Percentiles rank a stretch among this genome's conserved stretches.
phyloP scores from a whole-genome alignment of 306 rosid species.

The Lathyrus aphaca region DNA sequence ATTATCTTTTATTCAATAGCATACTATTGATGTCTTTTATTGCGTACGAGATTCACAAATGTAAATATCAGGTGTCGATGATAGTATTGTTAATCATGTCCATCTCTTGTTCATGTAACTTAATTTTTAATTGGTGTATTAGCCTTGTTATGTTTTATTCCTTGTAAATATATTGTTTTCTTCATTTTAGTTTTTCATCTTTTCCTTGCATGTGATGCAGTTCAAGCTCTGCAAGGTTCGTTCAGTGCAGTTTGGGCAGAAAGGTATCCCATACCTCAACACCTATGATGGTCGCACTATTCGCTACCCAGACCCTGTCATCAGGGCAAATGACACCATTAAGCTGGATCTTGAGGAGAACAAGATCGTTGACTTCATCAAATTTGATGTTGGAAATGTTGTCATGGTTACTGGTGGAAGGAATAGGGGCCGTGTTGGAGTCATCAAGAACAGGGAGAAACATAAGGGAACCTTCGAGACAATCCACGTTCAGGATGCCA shows the following conservation, averaged over 20 bases:
- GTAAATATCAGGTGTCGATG: neutral
- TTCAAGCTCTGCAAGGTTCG: constrained; percentile 80
- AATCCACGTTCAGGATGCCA: constrained; percentile 38
- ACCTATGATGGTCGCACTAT: constrained; percentile 86
- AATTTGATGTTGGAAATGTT: constrained; percentile 76
- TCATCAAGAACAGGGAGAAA: constrained; percentile 11
- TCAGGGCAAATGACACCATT: constrained; percentile 82
- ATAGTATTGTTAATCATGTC: neutral
- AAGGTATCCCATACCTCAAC: constrained; percentile 76
- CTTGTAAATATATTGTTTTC: neutral
- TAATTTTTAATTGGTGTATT: no score
- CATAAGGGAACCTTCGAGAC: constrained; percentile 10
- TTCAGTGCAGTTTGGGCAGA: constrained; percentile 84
- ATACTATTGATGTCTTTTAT: neutral
- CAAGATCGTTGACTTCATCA: constrained; percentile 70
- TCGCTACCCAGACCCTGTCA: constrained; percentile 85
- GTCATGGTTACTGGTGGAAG: constrained; percentile 86
- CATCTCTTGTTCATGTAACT: neutral
- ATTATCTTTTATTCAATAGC: neutral
- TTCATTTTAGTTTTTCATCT: neutral
- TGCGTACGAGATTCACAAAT: neutral
- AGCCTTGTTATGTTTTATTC: no score
- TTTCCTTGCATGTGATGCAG: constrained; percentile 40
- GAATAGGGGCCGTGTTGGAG: constrained; percentile 55
- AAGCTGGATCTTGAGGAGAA: constrained; percentile 73